These are phyloP conservation scores for Cucumis melo DNA, from an alignment of 306 rosid species.

Conservation along the genomic window DNA sequence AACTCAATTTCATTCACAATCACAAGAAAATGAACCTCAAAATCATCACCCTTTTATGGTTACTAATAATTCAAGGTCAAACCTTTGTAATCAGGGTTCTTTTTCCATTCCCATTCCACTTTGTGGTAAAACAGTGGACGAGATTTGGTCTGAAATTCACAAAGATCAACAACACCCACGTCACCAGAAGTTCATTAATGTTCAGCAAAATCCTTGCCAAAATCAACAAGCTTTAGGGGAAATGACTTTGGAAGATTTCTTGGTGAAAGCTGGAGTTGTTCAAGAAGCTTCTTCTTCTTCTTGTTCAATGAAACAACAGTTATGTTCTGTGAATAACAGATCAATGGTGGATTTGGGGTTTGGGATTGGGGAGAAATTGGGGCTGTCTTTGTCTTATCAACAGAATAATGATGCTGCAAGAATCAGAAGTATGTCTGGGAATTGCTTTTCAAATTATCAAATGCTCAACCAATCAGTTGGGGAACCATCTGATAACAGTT, in stretches of 20 bases:
- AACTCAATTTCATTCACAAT: conserved; percentile 10
- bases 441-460: conserved; percentile 12
- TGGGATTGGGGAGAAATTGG: conserved; percentile 15
- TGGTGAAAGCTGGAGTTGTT: conserved; percentile 62
- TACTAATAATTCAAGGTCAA: background rate
- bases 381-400: conserved; percentile 11
- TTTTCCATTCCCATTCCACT: conserved; percentile 38
- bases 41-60: conserved; percentile 1
- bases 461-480: conserved; percentile 18
- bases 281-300: conserved; percentile 17
- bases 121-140: conserved; percentile 55
- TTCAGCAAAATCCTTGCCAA: conserved; percentile 3
- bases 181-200: background rate
- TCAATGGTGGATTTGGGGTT: conserved; percentile 12
- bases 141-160: conserved; percentile 58
- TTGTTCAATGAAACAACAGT: background rate
- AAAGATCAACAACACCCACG: conserved; percentile 12
- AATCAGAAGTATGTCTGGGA: background rate
- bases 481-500: conserved; percentile 6
- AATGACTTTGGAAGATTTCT: conserved; percentile 62
- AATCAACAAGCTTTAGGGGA: conserved; percentile 38
- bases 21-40: conserved; percentile 5
- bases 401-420: conserved; percentile 6
- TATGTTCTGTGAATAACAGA: background rate
- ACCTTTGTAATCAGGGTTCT: conserved; percentile 13